These are phyloP conservation scores for Arthrobotrys conoides DNA, from an alignment of 2,329 filamentous ascomycete genomes.

Conservation along the genomic window DNA sequence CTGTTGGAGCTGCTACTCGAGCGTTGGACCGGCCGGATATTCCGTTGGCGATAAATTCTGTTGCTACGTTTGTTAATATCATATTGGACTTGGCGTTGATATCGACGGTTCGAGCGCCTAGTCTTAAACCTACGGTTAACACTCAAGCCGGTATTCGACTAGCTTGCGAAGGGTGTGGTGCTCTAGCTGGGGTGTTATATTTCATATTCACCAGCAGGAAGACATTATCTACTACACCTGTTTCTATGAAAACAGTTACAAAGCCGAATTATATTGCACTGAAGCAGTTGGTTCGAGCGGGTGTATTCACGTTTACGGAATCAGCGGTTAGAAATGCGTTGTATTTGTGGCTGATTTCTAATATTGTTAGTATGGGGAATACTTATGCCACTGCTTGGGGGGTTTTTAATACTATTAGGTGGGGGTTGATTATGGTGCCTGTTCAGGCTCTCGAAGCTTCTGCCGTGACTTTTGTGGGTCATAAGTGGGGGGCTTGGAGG, in stretches of 20 bases:
- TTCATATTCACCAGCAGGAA: conserved; percentile 70
- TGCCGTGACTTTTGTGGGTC: conserved; percentile 76
- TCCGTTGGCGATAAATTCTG: conserved; percentile 75
- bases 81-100: conserved; percentile 77
- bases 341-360: conserved; percentile 79
- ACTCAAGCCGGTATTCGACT: conserved; percentile 77
- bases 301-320: conserved; percentile 74
- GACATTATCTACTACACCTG: conserved; percentile 33
- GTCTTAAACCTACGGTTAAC: conserved; percentile 73
- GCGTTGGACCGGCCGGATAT: conserved; percentile 79
- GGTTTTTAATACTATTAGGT: conserved; percentile 80
- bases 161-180: conserved; percentile 73
- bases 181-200: conserved; percentile 73
- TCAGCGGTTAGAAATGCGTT: conserved; percentile 78
- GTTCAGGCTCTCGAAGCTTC: conserved; percentile 78
- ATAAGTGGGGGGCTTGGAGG: conserved; percentile 75
- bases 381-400: conserved; percentile 81
- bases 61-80: conserved; percentile 78
- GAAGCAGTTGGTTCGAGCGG: conserved; percentile 72
- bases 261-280: conserved; percentile 69
- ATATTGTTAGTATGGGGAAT: conserved; percentile 75
- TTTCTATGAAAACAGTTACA: conserved; percentile 50
- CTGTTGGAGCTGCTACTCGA: conserved; percentile 74
- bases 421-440: conserved; percentile 82
- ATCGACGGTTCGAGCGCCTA: conserved; percentile 73